These are phyloP conservation scores for Paecilomyces dactylethromorphus DNA, from an alignment of 2,329 filamentous ascomycete species.

Conservation along the genomic window DNA sequence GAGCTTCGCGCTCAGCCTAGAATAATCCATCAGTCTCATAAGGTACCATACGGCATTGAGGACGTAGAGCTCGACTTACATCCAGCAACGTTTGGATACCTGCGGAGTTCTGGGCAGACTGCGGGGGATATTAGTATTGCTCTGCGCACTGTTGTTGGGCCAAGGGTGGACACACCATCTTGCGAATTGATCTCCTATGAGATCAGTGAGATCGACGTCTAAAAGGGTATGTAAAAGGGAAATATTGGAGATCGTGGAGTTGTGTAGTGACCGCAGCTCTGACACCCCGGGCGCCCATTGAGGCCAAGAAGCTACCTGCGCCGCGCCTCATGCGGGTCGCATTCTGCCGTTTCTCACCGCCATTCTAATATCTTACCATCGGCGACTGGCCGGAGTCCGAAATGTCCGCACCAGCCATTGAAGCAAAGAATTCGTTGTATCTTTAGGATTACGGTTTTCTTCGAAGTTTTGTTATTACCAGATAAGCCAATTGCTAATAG, in stretches of 20 bases:
- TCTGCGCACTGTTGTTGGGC: neutral
- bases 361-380: conserved; percentile 8
- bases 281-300: neutral
- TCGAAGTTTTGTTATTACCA: neutral
- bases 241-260: conserved; percentile 1
- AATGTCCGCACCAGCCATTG: conserved; percentile 2
- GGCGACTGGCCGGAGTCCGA: conserved; percentile 2
- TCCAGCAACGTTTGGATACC: conserved; percentile 98
- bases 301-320: conserved; percentile 17
- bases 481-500: neutral
- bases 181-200: conserved; percentile 4
- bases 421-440: neutral
- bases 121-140: conserved; percentile 11
- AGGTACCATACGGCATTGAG: neutral
- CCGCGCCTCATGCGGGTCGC: conserved; percentile 20
- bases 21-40: conserved; percentile 8
- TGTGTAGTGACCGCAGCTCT: neutral
- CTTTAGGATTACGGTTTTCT: neutral
- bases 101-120: conserved; percentile 97
- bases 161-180: conserved; percentile 3
- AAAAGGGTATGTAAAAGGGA: neutral
- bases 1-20: conserved; percentile 93
- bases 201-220: conserved; percentile 1
- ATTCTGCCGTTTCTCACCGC: conserved; percentile 29
- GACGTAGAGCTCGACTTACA: conserved; percentile 51